Evolutionary conservation across 1,284 basidiomycete species (phyloP), one percentile per base, ranked within the genome.

Genomic region (Ceratorhiza oryzae-sativae): DNA sequence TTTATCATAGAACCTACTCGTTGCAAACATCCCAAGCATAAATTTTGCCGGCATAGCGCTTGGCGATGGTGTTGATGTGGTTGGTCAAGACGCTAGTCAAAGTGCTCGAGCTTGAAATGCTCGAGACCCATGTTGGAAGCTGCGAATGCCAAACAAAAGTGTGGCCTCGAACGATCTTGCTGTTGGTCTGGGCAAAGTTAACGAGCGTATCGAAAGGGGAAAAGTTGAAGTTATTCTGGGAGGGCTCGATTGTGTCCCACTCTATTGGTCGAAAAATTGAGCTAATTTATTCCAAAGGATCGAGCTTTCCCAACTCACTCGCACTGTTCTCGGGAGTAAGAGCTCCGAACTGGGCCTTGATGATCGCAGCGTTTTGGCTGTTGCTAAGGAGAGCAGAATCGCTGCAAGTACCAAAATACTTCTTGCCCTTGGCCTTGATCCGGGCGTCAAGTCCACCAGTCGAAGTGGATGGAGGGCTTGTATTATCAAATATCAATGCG

Each of bases 71-170:
- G 23, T 79, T 77, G 73, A 83, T 81, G 73, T 84, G 83, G 75
- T 80, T 83, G 76, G 83, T 79, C 67, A 82, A 80, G 74, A 83
- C 81, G 1, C 77, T 71, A 13, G 76, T 76, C 51, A 76, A 41
- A 12, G 75, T 76, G 23, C 55, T 41, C 15, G 53, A 20, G 55
- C 56, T 71, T 12, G 30, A 55, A 32, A 73, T 71, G 18, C 72
- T 72, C 13, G 78, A 78, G 5, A 84, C 84, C 84, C 84, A 86
- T 41, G 76, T 72, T 2, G 85, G 85, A 36, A 86, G 81, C 73
- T 85, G 84, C 70, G 80, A 82, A 77, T 84, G 82, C 84, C 85
- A 86, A 53, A 85, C 41, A 45, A 85, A 58, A 32, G 68, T 71
- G 32, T 71, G 68, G 9, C 68, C 68, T 12, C 68, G 55, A 30